phyloP scores from a whole-genome alignment of 179 eudicot genomes.

The Heliamphora pulchella region DNA sequence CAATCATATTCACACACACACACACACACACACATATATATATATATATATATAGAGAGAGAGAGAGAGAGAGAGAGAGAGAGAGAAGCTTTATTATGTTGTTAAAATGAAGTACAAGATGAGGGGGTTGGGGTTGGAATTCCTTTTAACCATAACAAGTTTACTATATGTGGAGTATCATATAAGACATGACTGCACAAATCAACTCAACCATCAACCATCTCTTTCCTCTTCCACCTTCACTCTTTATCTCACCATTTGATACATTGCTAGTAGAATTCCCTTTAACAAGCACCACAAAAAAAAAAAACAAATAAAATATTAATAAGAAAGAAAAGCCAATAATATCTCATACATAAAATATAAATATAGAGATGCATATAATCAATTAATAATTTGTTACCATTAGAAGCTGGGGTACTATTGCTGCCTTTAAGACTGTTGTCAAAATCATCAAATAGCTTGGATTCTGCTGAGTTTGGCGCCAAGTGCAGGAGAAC shows the following conservation, averaged over 20 bases:
- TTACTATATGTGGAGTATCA: slow-evolving; percentile 17
- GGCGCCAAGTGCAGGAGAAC: slow-evolving; percentile 52
- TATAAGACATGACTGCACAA: slow-evolving; percentile 21
- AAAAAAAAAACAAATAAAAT: background rate
- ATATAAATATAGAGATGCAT: background rate
- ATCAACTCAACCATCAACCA: slow-evolving; percentile 20
- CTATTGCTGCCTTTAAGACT: slow-evolving; percentile 17
- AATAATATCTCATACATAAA: too few relatives aligned
- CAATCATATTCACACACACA: too few relatives aligned
- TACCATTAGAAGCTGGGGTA: slow-evolving; percentile 29
- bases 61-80: too few relatives aligned
- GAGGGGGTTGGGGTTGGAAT: too few relatives aligned
- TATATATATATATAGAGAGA: too few relatives aligned
- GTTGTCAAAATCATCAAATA: slow-evolving; percentile 43
- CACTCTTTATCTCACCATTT: slow-evolving; percentile 18
- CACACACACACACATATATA: too few relatives aligned
- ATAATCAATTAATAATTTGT: background rate
- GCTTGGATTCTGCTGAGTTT: slow-evolving; percentile 62
- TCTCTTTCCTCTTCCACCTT: slow-evolving; percentile 23
- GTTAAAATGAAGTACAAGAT: too few relatives aligned
- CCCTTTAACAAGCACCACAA: slow-evolving; percentile 14
- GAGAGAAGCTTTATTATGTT: too few relatives aligned
- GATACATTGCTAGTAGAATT: slow-evolving; percentile 20
- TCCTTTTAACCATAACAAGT: background rate
- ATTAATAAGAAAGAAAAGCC: background rate